Base-by-base conservation (phyloP, 495 filamentous ascomycete species). In the Xylaria castorea region DNA sequence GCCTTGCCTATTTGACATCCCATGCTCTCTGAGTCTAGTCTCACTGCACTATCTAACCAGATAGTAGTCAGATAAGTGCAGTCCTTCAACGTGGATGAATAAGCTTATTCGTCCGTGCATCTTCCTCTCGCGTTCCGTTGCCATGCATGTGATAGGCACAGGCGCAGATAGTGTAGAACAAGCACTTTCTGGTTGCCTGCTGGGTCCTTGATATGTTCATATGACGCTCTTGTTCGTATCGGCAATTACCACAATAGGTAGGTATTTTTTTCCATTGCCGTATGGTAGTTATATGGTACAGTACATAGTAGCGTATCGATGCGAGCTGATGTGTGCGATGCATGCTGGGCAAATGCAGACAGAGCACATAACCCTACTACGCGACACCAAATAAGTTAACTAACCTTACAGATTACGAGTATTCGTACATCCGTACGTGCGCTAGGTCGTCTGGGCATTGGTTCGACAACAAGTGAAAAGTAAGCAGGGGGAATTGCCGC, bases 1-100 rank as follows among this genome's bases (percentile, higher is more conserved):
- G 69, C 44, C 69, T 71, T 71, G 69, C 60, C 69, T 65, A 71
- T 65, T 71, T 71, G 69, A 62, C 69, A 57, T 65, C 44, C 46
- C 46, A 48, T 32, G 25, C 32, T 36, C 9, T 34, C 20, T 30
- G 61, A 42, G 34, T 3, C 60, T 40, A 9, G 60, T 40, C 36
- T 62, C 36, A n/a, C 60, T 34, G n/a, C 61, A n/a, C 61, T 63
- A n/a, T n/a, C n/a, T n/a, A n/a, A n/a, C n/a, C n/a, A n/a, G n/a
- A n/a, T n/a, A n/a, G n/a, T n/a, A 38, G 34, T 22, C 16, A n/a
- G n/a, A n/a, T 25, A 32, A 22, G 20, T 38, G 32, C 58, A 18
- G 7, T 18, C 32, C 9, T 32, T 34, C 6, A 16, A 18, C 3
- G n/a, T 27, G 34, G 50, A 57, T n/a, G 50, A 68, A 68, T 68